Conservation (phyloP, 169 alveolate genomes). For the Eimeria zaria region DNA sequence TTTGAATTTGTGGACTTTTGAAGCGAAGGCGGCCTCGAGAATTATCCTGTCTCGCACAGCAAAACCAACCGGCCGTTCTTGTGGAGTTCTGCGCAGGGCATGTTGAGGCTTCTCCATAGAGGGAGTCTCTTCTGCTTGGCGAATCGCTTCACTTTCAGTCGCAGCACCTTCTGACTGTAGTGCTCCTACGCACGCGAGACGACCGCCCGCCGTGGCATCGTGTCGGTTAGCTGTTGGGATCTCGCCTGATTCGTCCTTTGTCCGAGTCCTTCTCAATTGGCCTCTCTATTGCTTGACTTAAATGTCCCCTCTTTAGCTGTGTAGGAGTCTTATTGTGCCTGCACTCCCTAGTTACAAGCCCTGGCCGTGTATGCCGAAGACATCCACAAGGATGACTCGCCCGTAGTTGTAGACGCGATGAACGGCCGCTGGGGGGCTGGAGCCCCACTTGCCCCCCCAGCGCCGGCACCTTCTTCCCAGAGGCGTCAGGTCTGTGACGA, state of each 20-base stretch:
- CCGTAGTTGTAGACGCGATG: conserved; percentile 26
- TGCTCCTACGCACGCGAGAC: conserved; percentile 10
- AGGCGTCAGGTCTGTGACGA: conserved; percentile 41
- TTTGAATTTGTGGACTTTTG: neutral
- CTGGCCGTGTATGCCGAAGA: neutral
- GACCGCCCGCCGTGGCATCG: neutral
- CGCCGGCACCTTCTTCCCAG: neutral
- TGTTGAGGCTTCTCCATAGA: neutral
- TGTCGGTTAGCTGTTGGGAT: conserved; percentile 1
- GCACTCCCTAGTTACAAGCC: neutral
- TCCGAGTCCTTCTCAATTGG: neutral
- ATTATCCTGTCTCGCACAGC: conserved; percentile 38
- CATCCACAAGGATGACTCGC: neutral
- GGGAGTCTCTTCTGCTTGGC: neutral
- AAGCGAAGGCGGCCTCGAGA: neutral
- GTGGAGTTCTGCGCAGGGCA: neutral
- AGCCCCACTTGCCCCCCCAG: conserved; percentile 27
- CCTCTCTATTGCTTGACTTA: neutral
- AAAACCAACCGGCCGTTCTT: neutral
- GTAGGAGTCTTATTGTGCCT: neutral
- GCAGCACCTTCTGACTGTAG: conserved; percentile 33
- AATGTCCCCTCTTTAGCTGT: neutral
- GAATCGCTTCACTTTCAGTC: neutral
- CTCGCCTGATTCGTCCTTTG: neutral
- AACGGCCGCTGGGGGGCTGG: conserved; percentile 78